phyloP scores from a whole-genome alignment of 129 eudicot genomes.

The Escallonia rubra region DNA sequence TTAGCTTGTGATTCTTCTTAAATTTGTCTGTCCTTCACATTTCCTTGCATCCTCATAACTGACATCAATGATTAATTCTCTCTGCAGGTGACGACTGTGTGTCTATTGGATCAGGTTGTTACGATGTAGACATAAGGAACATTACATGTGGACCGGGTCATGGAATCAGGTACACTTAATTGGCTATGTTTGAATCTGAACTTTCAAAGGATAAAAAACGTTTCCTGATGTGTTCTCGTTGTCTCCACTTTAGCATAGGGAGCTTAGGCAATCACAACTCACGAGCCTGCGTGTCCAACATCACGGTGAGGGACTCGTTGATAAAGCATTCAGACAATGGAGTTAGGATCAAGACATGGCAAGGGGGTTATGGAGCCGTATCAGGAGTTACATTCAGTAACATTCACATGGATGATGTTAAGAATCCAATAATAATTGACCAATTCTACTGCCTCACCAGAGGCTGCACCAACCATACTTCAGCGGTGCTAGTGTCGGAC shows the following conservation, averaged over 20 bases:
- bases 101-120: conserved; percentile 67
- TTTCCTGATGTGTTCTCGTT: too few relatives aligned
- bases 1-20: conserved; percentile 2
- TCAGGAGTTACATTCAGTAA: conserved; percentile 30
- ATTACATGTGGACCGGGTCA: conserved; percentile 76
- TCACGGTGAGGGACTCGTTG: conserved; percentile 41
- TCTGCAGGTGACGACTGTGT: conserved; percentile 78
- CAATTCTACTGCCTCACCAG: conserved; percentile 44
- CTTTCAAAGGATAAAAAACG: too few relatives aligned
- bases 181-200: too few relatives aligned
- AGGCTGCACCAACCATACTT: conserved; percentile 41
- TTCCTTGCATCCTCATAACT: background rate
- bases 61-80: background rate
- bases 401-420: conserved; percentile 47
- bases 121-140: conserved; percentile 63
- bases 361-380: conserved; percentile 61
- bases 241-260: conserved; percentile 38
- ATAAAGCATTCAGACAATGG: conserved; percentile 50
- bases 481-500: conserved; percentile 30
- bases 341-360: conserved; percentile 67
- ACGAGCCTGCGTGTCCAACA: conserved; percentile 54
- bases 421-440: conserved; percentile 61
- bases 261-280: conserved; percentile 57
- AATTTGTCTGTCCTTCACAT: background rate
- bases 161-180: conserved; percentile 60